Evolutionary conservation across 1,139 yeast genomes (phyloP).

Genomic region (Eremothecium sinecaudum): DNA sequence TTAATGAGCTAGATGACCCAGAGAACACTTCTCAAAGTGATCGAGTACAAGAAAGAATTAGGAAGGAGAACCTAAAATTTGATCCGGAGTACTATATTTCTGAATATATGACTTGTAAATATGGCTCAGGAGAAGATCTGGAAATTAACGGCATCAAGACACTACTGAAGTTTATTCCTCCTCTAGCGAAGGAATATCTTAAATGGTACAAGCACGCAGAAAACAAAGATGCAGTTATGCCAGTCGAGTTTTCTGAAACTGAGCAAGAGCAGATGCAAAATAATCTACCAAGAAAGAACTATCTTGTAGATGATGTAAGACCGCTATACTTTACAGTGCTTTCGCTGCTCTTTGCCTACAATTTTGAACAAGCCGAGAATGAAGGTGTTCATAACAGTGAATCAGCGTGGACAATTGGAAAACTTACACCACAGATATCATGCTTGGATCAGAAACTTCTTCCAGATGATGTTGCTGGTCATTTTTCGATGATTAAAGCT

Average conservation of each 20-base stretch:
- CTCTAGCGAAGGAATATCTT: slow-evolving; percentile 36
- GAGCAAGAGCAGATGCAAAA: slow-evolving; percentile 61
- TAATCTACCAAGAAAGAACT: slow-evolving; percentile 52
- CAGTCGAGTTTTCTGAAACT: slow-evolving; percentile 44
- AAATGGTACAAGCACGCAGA: slow-evolving; percentile 41
- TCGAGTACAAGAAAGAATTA: slow-evolving; percentile 54
- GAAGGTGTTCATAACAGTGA: slow-evolving; percentile 76
- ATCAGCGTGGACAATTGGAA: slow-evolving; percentile 92
- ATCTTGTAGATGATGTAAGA: slow-evolving; percentile 45
- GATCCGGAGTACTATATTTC: slow-evolving; percentile 86
- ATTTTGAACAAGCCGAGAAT: slow-evolving; percentile 65
- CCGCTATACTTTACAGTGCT: slow-evolving; percentile 51
- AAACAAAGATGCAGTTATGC: slow-evolving; percentile 21
- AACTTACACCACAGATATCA: slow-evolving; percentile 66
- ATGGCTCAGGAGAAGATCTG: slow-evolving; percentile 42
- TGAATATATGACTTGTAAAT: slow-evolving; percentile 56
- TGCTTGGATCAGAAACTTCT: slow-evolving; percentile 53
- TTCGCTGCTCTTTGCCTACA: slow-evolving; percentile 60
- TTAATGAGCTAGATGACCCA: slow-evolving; percentile 77
- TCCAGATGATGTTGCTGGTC: slow-evolving; percentile 31
- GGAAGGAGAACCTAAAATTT: slow-evolving; percentile 67
- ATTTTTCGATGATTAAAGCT: slow-evolving; percentile 37
- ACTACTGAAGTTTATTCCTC: slow-evolving; percentile 50
- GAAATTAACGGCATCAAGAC: slow-evolving; percentile 44
- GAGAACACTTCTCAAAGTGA: slow-evolving; percentile 50